A percentile compares a stretch with the other conserved stretches of the same genome.
Conservation (phyloP, 805 yeast genomes). For the Starmerella geochares region DNA sequence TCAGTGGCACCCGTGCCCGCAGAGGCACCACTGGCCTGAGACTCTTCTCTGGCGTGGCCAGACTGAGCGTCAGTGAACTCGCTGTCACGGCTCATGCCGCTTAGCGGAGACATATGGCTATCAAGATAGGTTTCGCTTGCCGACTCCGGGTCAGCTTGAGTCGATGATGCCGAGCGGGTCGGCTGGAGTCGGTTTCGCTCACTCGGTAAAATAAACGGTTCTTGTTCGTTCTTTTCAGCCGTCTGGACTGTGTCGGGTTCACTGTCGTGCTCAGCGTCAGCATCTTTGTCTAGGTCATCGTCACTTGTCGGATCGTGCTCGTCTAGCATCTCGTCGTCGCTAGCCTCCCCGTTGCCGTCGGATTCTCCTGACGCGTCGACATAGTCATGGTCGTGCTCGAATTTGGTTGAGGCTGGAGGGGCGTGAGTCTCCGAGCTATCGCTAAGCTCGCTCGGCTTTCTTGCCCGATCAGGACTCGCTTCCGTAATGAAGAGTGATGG, state of each 20-base stretch:
- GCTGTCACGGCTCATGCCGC: conserved; percentile 2
- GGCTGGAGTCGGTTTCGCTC: conserved; percentile 16
- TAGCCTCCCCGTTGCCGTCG: conserved; percentile 5
- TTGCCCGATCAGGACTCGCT: conserved; percentile 15
- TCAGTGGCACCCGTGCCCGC: conserved; percentile 8
- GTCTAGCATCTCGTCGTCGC: conserved; percentile 9
- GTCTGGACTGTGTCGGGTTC: not conserved
- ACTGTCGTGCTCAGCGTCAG: not conserved
- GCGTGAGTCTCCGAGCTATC: not conserved
- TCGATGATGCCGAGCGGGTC: not conserved
- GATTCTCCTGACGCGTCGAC: not conserved
- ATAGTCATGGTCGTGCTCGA: conserved; percentile 10
- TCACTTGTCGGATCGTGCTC: not conserved
- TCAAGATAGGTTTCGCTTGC: not conserved
- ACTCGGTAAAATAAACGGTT: conserved; percentile 18
- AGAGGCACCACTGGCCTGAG: conserved; percentile 12
- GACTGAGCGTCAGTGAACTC: not conserved
- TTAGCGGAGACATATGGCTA: not conserved
- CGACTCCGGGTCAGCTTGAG: not conserved
- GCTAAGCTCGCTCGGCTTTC: not conserved
- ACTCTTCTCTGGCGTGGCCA: conserved; percentile 6
- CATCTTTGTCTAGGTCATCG: not conserved
- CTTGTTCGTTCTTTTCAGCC: not conserved
- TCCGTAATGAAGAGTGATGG: conserved; percentile 16
- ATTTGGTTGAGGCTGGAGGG: not conserved